phyloP scores from a whole-genome alignment of 805 yeast genomes.

The Kodamaea laetipori region DNA sequence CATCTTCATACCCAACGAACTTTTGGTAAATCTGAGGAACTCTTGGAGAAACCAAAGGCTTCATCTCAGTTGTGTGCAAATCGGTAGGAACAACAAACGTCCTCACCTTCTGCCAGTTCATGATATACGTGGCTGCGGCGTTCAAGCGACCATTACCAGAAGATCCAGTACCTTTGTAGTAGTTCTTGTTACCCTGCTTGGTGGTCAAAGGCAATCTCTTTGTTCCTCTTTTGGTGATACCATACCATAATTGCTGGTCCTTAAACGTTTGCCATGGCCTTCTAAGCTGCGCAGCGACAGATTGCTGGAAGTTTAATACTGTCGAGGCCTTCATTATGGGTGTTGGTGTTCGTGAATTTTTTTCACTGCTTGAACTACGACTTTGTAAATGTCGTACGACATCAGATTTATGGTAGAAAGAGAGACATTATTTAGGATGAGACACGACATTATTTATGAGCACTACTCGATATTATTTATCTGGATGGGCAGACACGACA shows the following conservation, averaged over 20 bases:
- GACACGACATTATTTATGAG: too few species aligned
- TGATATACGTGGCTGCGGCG: conserved; percentile 67
- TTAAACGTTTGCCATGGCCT: conserved; percentile 88
- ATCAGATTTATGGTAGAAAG: too few species aligned
- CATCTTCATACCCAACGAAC: conserved; percentile 68
- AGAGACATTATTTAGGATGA: too few species aligned
- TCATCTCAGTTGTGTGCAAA: conserved; percentile 43
- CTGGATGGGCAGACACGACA: too few species aligned
- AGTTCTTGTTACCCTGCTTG: conserved; percentile 91
- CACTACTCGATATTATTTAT: too few species aligned
- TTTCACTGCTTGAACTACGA: background rate
- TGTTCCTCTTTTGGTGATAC: conserved; percentile 73
- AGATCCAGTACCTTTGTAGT: conserved; percentile 95
- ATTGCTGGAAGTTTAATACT: conserved; percentile 42
- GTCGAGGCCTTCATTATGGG: conserved; percentile 51
- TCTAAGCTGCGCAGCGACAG: conserved; percentile 49
- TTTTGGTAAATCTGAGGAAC: conserved; percentile 70
- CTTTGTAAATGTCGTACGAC: background rate
- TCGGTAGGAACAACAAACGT: conserved; percentile 82
- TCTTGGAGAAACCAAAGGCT: conserved; percentile 76
- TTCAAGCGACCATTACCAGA: conserved; percentile 88
- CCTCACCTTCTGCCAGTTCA: conserved; percentile 84
- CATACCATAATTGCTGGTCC: conserved; percentile 85
- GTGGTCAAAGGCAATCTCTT: conserved; percentile 84
- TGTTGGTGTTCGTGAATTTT: conserved; percentile 1